phyloP scores from a whole-genome alignment of 768 basidiomycete species.

The Lentinus brumalis region DNA sequence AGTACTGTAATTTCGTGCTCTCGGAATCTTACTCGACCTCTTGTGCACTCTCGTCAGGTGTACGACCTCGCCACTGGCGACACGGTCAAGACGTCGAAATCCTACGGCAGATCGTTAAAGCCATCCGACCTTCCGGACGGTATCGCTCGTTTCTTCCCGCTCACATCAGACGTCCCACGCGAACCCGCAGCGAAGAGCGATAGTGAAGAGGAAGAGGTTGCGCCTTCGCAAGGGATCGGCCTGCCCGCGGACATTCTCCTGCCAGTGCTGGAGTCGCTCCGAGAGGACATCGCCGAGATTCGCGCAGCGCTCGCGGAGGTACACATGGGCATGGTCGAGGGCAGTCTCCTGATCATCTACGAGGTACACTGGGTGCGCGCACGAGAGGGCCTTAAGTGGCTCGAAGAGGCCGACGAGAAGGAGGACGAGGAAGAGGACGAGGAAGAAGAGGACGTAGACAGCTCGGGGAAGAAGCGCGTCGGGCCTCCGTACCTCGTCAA shows the following conservation, averaged over 20 bases:
- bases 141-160: constrained; percentile 78
- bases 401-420: constrained; percentile 40
- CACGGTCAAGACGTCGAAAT: constrained; percentile 67
- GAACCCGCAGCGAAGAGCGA: constrained; percentile 5
- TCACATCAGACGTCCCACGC: constrained; percentile 2
- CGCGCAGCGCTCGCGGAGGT: constrained; percentile 47
- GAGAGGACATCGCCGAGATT: constrained; percentile 54
- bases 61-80: constrained; percentile 60
- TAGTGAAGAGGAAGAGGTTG: constrained; percentile 12
- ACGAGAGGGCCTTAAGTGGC: constrained; percentile 36
- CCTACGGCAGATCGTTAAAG: constrained; percentile 78
- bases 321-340: constrained; percentile 78
- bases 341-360: constrained; percentile 81
- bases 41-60: constrained; percentile 48
- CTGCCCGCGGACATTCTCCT: constrained; percentile 57
- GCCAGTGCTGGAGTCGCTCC: constrained; percentile 57
- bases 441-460: constrained; percentile 34
- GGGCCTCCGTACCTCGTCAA: too few relatives aligned
- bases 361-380: constrained; percentile 57
- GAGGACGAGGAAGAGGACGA: constrained; percentile 37
- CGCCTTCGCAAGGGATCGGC: constrained; percentile 41
- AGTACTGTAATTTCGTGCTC: constrained; percentile 17
- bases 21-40: too few relatives aligned
- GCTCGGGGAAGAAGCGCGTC: constrained; percentile 22
- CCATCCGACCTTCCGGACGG: constrained; percentile 72